phyloP scores from a whole-genome alignment of 176 grass and related monocot genomes.

The Echinochloa phyllopogon region DNA sequence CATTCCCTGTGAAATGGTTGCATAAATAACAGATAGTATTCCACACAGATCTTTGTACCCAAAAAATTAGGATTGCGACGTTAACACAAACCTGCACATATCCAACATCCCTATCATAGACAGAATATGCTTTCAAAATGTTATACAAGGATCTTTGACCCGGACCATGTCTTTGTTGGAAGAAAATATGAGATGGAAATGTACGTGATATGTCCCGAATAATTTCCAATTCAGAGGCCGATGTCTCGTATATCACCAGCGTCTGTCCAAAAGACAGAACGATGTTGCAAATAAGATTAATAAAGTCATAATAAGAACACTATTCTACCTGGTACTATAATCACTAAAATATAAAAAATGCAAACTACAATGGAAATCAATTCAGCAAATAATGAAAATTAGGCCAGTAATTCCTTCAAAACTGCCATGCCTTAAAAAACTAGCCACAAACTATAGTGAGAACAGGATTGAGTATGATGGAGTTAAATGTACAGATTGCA shows the following conservation, averaged over 20 bases:
- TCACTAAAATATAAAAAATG: neutral
- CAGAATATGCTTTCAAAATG: conserved; percentile 95
- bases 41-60: conserved; percentile 15
- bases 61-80: neutral
- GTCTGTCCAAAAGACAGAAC: conserved; percentile 52
- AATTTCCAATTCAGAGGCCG: conserved; percentile 93
- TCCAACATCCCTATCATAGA: conserved; percentile 96
- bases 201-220: conserved; percentile 98
- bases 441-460: neutral
- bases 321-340: neutral
- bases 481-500: neutral
- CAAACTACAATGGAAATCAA: neutral
- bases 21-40: conserved; percentile 33
- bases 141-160: conserved; percentile 97
- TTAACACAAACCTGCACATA: conserved; percentile 88
- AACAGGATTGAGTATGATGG: neutral
- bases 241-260: conserved; percentile 96
- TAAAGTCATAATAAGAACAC: neutral
- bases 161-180: conserved; percentile 95
- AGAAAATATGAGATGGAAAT: conserved; percentile 98
- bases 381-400: neutral
- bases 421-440: neutral
- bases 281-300: neutral
- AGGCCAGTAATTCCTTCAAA: neutral
- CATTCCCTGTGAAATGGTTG: conserved; percentile 72